Conservation (phyloP, 805 yeast species). For the Wickerhamomyces bovis region DNA sequence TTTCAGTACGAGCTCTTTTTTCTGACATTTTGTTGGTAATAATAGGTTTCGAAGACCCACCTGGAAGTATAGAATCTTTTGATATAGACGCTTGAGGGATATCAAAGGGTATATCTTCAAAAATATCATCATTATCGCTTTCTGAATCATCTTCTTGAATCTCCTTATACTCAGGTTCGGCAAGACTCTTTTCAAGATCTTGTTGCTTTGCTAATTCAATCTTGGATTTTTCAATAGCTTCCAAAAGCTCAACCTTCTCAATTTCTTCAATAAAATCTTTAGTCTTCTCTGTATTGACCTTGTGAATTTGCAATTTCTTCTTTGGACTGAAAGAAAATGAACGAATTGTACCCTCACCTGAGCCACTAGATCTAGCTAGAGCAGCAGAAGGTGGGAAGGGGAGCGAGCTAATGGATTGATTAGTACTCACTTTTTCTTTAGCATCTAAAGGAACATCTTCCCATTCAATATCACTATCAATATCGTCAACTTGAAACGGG, state of each 20-base stretch:
- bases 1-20: conserved; percentile 11
- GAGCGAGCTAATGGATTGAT: conserved; percentile 37
- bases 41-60: neutral
- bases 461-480: conserved; percentile 47
- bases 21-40: neutral
- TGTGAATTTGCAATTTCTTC: conserved; percentile 9
- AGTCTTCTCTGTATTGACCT: conserved; percentile 10
- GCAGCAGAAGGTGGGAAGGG: conserved; percentile 29
- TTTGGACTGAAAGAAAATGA: conserved; percentile 20
- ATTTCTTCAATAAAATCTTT: conserved; percentile 22
- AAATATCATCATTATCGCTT: conserved; percentile 20
- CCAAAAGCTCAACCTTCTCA: conserved; percentile 31
- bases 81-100: conserved; percentile 1
- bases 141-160: conserved; percentile 19
- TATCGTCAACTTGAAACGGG: conserved; percentile 11
- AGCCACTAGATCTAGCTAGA: conserved; percentile 7
- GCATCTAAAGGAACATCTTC: conserved; percentile 54
- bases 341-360: conserved; percentile 11
- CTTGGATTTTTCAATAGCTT: conserved; percentile 40
- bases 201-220: conserved; percentile 40
- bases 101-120: conserved; percentile 26
- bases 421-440: conserved; percentile 22
- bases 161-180: conserved; percentile 29
- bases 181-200: conserved; percentile 23
- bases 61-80: neutral